A percentile compares a stretch with the other conserved stretches of the same genome.
Evolutionary conservation across 805 yeast genomes (phyloP).

Genomic region (Metschnikowia koreensis): DNA sequence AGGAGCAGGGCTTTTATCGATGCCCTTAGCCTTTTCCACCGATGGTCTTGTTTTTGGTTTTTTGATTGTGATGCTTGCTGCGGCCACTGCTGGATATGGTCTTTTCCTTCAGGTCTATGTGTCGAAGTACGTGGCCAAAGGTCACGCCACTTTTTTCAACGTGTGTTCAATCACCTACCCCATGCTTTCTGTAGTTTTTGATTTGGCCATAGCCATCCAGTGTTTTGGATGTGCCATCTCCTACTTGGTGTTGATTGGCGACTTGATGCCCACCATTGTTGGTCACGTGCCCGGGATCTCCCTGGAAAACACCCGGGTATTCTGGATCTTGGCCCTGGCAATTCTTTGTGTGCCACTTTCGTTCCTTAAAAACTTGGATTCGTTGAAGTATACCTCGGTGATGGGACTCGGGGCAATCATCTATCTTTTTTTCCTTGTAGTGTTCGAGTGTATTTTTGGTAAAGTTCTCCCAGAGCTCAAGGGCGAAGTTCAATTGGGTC

Average conservation of each 20-base stretch:
- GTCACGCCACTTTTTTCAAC: constrained; percentile 70
- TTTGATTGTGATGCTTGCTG: constrained; percentile 56
- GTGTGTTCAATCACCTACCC: constrained; percentile 69
- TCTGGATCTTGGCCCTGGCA: constrained; percentile 59
- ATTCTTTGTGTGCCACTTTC: constrained; percentile 58
- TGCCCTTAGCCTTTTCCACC: constrained; percentile 68
- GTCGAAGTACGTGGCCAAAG: constrained; percentile 53
- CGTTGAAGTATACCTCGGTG: constrained; percentile 81
- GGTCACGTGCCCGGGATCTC: constrained; percentile 21
- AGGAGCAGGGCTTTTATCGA: constrained; percentile 80
- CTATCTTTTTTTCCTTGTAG: constrained; percentile 70
- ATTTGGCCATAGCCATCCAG: constrained; percentile 69
- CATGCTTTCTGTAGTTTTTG: constrained; percentile 60
- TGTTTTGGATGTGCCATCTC: constrained; percentile 77
- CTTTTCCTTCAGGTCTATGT: constrained; percentile 59
- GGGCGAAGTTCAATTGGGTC: constrained; percentile 33
- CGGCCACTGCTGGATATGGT: constrained; percentile 65
- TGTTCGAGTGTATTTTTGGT: constrained; percentile 61
- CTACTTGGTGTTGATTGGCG: constrained; percentile 73
- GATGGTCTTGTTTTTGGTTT: constrained; percentile 65
- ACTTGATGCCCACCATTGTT: constrained; percentile 63
- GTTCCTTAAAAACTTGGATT: constrained; percentile 71
- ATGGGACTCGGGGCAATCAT: constrained; percentile 79
- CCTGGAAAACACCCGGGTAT: constrained; percentile 37
- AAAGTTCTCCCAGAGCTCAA: constrained; percentile 43